These are phyloP conservation scores for Pelargonium australe DNA, from an alignment of 441 rosid species.

Conservation along the genomic window DNA sequence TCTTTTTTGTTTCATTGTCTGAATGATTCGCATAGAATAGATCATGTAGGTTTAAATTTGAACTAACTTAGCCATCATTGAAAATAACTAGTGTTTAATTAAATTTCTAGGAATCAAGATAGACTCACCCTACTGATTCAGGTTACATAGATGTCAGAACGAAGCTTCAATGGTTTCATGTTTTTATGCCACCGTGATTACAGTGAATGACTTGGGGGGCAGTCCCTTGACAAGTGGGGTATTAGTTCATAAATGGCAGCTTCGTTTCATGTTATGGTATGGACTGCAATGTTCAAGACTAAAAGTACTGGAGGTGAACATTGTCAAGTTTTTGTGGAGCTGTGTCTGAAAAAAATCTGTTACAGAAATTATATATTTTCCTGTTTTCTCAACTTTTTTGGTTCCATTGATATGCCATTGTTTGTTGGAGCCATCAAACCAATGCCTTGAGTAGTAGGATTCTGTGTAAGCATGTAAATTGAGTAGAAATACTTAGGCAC, in stretches of 20 bases:
- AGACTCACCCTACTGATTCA: not conserved
- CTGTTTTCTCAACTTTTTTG: no score
- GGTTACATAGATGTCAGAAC: no score
- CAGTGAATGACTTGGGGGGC: not conserved
- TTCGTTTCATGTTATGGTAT: not conserved
- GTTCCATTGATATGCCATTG: no score
- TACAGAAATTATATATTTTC: not conserved
- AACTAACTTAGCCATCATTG: not conserved
- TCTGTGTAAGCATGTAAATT: no score
- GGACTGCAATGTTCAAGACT: not conserved
- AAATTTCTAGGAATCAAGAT: not conserved
- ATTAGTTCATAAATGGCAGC: not conserved
- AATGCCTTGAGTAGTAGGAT: no score
- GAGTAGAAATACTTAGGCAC: not conserved
- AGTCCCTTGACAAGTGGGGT: not conserved
- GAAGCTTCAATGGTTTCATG: no score
- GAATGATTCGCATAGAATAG: not conserved
- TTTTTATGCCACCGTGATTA: no score
- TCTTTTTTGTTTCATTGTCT: slow-evolving; percentile 1
- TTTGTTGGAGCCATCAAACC: no score
- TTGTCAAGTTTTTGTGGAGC: not conserved
- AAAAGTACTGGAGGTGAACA: no score
- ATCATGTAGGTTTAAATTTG: not conserved
- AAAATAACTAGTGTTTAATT: not conserved
- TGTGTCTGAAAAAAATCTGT: not conserved